Conservation (phyloP, 495 filamentous ascomycete genomes). For the Annulohypoxylon maeteangense region DNA sequence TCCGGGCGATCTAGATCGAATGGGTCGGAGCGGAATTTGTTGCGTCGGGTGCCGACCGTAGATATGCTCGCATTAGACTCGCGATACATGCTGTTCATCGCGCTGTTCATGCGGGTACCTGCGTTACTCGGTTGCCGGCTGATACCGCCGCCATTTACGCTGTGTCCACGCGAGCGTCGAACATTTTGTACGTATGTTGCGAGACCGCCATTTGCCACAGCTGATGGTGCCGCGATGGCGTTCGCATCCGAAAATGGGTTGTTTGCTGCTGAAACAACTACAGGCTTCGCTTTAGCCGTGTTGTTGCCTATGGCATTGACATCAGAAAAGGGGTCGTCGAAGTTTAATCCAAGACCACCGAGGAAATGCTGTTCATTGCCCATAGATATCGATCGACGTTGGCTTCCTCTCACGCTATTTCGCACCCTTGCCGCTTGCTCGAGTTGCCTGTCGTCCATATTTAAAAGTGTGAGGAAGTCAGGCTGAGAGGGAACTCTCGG, state of each 20-base stretch:
- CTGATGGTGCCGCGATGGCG: slow-evolving; percentile 43
- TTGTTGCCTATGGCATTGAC: slow-evolving; percentile 53
- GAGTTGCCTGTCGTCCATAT: slow-evolving; percentile 49
- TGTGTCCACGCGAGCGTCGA: slow-evolving; percentile 57
- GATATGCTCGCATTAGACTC: slow-evolving; percentile 49
- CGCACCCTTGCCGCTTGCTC: neutral
- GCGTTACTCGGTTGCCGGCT: slow-evolving; percentile 30
- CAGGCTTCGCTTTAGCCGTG: slow-evolving; percentile 51
- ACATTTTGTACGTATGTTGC: slow-evolving; percentile 56
- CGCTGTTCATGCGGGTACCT: slow-evolving; percentile 22
- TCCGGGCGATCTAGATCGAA: slow-evolving; percentile 72
- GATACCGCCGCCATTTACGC: slow-evolving; percentile 48
- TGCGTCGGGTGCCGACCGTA: slow-evolving; percentile 49
- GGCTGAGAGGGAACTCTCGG: slow-evolving; percentile 45
- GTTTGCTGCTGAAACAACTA: slow-evolving; percentile 46
- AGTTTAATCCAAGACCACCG: slow-evolving; percentile 53
- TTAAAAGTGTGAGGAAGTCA: slow-evolving; percentile 53
- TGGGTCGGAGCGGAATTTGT: slow-evolving; percentile 70
- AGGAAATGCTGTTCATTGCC: slow-evolving; percentile 52
- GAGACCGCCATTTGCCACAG: slow-evolving; percentile 37
- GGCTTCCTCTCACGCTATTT: slow-evolving; percentile 47
- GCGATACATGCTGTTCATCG: slow-evolving; percentile 45
- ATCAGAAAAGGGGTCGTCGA: slow-evolving; percentile 58
- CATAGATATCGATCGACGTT: slow-evolving; percentile 40
- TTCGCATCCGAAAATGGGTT: slow-evolving; percentile 60